phyloP scores from a whole-genome alignment of 2,329 filamentous ascomycete species.

The Hirsutella minnesotensis region DNA sequence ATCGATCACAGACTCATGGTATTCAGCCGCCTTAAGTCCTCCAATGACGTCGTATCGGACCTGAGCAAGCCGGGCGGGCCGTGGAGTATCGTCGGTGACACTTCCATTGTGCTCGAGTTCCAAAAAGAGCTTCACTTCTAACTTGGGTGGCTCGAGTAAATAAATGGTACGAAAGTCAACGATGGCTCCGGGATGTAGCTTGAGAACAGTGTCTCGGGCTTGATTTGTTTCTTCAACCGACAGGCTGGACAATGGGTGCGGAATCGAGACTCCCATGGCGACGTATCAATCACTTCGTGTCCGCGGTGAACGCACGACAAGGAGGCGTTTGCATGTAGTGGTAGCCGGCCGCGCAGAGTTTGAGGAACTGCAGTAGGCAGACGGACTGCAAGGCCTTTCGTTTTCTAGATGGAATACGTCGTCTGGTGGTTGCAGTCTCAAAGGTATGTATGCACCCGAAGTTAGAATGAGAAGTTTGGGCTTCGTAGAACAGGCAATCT shows the following conservation, averaged over 20 bases:
- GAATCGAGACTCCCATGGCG: not conserved
- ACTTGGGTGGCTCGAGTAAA: constrained; percentile 37
- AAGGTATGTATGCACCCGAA: too few relatives aligned
- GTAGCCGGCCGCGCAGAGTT: too few relatives aligned
- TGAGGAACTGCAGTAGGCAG: too few relatives aligned
- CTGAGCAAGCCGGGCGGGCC: constrained; percentile 26
- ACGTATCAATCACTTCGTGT: too few relatives aligned
- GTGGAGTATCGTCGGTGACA: constrained; percentile 13
- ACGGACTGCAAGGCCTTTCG: too few relatives aligned
- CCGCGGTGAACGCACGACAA: too few relatives aligned
- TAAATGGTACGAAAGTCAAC: constrained; percentile 38
- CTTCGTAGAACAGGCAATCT: too few relatives aligned
- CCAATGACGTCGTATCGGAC: constrained; percentile 27
- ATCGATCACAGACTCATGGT: constrained; percentile 24
- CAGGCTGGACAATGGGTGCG: constrained; percentile 20
- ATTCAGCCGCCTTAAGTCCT: constrained; percentile 10
- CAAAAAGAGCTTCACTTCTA: constrained; percentile 31
- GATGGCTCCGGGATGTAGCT: constrained; percentile 14
- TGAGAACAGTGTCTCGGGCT: constrained; percentile 21
- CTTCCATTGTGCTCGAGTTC: constrained; percentile 26
- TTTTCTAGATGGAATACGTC: too few relatives aligned
- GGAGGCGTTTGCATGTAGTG: too few relatives aligned
- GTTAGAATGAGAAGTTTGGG: too few relatives aligned
- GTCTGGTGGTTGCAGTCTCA: too few relatives aligned
- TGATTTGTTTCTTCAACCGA: constrained; percentile 16